These are phyloP conservation scores for Trichothecium roseum DNA, from an alignment of 2,329 filamentous ascomycete species.

Conservation along the genomic window DNA sequence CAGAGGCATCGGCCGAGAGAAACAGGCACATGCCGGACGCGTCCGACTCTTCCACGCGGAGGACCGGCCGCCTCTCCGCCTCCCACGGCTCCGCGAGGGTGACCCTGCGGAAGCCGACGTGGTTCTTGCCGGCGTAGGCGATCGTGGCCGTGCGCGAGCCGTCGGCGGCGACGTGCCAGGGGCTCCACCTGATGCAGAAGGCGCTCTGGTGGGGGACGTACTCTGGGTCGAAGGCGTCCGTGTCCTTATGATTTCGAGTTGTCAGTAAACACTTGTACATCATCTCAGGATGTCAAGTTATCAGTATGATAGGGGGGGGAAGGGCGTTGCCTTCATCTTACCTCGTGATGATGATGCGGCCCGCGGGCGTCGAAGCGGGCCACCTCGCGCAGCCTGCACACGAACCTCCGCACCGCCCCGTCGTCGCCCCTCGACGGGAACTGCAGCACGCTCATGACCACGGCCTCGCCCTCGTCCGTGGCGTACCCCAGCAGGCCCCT, in stretches of 20 bases:
- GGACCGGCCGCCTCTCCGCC: slow-evolving; percentile 20
- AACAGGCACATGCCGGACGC: slow-evolving; percentile 36
- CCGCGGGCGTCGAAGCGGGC: slow-evolving; percentile 36
- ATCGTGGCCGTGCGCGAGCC: slow-evolving; percentile 30
- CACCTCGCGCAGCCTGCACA: slow-evolving; percentile 42
- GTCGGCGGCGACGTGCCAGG: slow-evolving; percentile 30
- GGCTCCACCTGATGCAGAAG: slow-evolving; percentile 43
- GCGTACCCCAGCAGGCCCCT: slow-evolving; percentile 38
- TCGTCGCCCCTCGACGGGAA: slow-evolving; percentile 13
- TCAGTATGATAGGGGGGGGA: not conserved
- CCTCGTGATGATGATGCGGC: slow-evolving; percentile 32
- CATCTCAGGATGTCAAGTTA: too few relatives aligned
- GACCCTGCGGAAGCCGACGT: slow-evolving; percentile 44
- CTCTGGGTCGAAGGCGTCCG: slow-evolving; percentile 32
- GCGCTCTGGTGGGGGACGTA: slow-evolving; percentile 36
- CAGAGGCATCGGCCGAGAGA: slow-evolving; percentile 40
- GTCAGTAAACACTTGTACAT: too few relatives aligned
- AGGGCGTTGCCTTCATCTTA: slow-evolving; percentile 2
- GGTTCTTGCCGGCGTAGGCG: slow-evolving; percentile 38
- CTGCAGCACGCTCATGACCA: slow-evolving; percentile 38
- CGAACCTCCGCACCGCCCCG: slow-evolving; percentile 14
- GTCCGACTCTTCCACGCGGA: slow-evolving; percentile 31
- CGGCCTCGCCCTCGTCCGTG: slow-evolving; percentile 39
- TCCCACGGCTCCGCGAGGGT: slow-evolving; percentile 26
- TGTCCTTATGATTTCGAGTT: too few relatives aligned